Evolutionary conservation across 2,329 filamentous ascomycete species (phyloP), one percentile per base, ranked within the genome.

Genomic region (Colletotrichum agaves): DNA sequence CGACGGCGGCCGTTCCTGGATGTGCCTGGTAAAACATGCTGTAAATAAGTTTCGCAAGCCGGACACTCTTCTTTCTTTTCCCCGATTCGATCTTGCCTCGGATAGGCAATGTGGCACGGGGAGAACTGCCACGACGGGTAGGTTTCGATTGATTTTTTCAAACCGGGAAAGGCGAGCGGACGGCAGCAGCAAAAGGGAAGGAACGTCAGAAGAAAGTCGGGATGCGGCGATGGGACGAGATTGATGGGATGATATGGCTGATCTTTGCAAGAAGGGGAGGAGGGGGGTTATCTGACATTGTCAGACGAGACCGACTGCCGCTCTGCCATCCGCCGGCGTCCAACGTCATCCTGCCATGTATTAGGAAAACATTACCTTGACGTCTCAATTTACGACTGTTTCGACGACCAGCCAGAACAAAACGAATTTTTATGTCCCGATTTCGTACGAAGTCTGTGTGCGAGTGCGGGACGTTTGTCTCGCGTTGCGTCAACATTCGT

Each of bases 1-100:
- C 64, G 60, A 67, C 61, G 60, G 27, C 53, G 37, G 46, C 44
- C 60, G 58, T 63, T 67, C 60, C 64, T 67, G 64, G 60, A 58
- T 64, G 46, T 46, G 60, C 52, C 52, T 58, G 44, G 35, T 39
- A 27, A 61, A 56, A 66, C 55, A 60, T 37, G 10, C 46, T 37
- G 2, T 5, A 3, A 27, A 27, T 27, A 27, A 27, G 27, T 27
- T 27, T 27, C 27, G 5, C 27, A 27, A 27, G 6, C 27, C 37
- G 46, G 37, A 31, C 46, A 8, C 27, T 50, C 46, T 27, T 27
- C 5, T 27, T 27, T 52, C 19, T 49, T 56, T 50, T 27, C 35
- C 43, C 58, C 60, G 61, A 67, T 53, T 47, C 53, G 60, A 47
- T 41, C 52, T 52, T 41, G 49, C 27, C 52, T 64, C 39, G 52